Evolutionary conservation across 306 rosid genomes (phyloP), one percentile per base, ranked within the genome.

Genomic region (Trifolium subterraneum): DNA sequence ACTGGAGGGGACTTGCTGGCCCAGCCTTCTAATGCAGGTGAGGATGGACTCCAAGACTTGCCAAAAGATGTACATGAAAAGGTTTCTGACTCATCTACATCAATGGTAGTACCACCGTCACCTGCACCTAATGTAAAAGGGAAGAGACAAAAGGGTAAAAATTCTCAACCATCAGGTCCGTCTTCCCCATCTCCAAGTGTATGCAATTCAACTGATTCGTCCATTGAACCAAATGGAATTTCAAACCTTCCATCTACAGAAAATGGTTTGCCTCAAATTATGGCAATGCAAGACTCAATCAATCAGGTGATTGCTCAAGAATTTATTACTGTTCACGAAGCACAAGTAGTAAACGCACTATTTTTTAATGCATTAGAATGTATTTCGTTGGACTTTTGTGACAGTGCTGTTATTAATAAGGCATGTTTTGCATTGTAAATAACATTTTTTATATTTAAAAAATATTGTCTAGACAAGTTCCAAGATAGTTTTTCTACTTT

Each of bases 141-240:
- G 67, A 92, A 86, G 79, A 95, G 84, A 68, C 91, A 87, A 68
- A 95, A 92, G 84, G 87, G 90, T 20, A 95, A 92, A 84, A 85
- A 20, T 68, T 83, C 90, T 71, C 98, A 90, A 86, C 81, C 90
- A 56, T 74, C 87, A 8, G 89, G 82, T 27, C 80, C 83, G 27
- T 76, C 88, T 66, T 83, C 89, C 63, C 77, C 88, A 42, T 86
- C 90, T 73, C 84, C 84, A 70, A 75, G 72, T 64, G 83, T 47
- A 8, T 83, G 80, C 73, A 88, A 90, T 71, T 86, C 93, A 70
- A 44, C 77, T 33, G 97, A 88, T 77, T 83, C 81, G 25, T 67
- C 80, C 85, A 76, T 59, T 52, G 99, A 92, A 70, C 88, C 84
- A 25, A 81, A 60, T 61, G 93, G 93, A 47, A 77, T 69, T 88